Conservation (phyloP, 2,329 filamentous ascomycete genomes). For the Blastomyces gilchristii region DNA sequence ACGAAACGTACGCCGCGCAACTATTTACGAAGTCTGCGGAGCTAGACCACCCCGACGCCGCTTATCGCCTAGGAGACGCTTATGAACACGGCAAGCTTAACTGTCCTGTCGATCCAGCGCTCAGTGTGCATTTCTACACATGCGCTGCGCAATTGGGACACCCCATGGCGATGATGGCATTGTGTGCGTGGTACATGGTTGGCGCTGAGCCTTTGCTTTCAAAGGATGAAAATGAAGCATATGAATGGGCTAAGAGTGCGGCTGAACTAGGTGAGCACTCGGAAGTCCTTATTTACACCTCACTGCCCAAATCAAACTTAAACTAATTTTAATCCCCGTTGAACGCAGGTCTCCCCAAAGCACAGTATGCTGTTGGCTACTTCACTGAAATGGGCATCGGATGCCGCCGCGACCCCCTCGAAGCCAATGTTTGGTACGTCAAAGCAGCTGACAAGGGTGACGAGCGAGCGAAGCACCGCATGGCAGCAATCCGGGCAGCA, state of each 20-base stretch:
- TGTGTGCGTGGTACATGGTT: slow-evolving; percentile 98
- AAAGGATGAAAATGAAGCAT: slow-evolving; percentile 91
- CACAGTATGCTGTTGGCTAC: slow-evolving; percentile 92
- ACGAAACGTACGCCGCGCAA: slow-evolving; percentile 82
- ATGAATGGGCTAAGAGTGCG: slow-evolving; percentile 85
- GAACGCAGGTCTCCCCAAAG: slow-evolving; percentile 43
- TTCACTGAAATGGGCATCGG: slow-evolving; percentile 99
- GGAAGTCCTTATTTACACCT: background rate
- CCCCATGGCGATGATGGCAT: slow-evolving; percentile 86
- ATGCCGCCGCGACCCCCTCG: slow-evolving; percentile 83
- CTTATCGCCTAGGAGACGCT: slow-evolving; percentile 82
- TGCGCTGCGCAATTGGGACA: slow-evolving; percentile 77
- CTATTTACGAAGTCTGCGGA: slow-evolving; percentile 91
- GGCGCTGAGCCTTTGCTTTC: slow-evolving; percentile 85
- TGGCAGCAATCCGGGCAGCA: slow-evolving; percentile 77
- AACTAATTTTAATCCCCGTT: background rate
- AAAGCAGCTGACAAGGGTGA: slow-evolving; percentile 87
- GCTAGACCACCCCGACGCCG: slow-evolving; percentile 76
- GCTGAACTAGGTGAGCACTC: slow-evolving; percentile 64
- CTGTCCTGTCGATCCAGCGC: slow-evolving; percentile 80
- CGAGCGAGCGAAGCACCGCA: slow-evolving; percentile 73
- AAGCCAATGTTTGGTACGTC: slow-evolving; percentile 98
- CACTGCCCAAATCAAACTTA: background rate
- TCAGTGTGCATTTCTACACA: slow-evolving; percentile 97
- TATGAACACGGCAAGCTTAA: slow-evolving; percentile 85